Evolutionary conservation across 2,329 filamentous ascomycete species (phyloP), one percentile per base, ranked within the genome.

Genomic region (Colletotrichum eleusines): DNA sequence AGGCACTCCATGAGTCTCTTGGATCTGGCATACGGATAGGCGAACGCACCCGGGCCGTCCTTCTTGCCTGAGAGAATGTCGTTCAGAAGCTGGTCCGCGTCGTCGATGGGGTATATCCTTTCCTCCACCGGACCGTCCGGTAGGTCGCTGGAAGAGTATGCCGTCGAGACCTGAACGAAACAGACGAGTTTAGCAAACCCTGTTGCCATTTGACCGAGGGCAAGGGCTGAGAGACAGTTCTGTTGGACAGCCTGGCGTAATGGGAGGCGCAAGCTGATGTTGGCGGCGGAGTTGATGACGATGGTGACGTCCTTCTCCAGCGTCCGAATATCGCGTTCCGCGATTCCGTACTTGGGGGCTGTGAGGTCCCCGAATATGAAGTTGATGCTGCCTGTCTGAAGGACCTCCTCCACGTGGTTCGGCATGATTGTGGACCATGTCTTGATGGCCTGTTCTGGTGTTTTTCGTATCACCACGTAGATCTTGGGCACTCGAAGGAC

Each of bases 381-480:
- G 18, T 23, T 33, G 51, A 54, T 23, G 18, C 51, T 54, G 31
- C 51, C 51, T 35, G 51, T 54, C 9, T 33, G 31, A 4, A 35
- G 28, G 11, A 54, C 14, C 31, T 54, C 31, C 4, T 35, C 20
- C 5, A 54, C 20, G 20, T 54, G 51, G 8, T 54, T 54, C 26
- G 28, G 51, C 51, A 54, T 35, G 11, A n/a, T 54, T 2, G 28
- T 54, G 18, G 31, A 20, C 51, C 51, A 54, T 35, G 51, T 31
- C 9, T 54, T 18, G 20, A 54, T 54, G 31, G 51, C 51, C 51
- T 54, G 12, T n/a, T 54, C 31, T 31, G 31, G 51, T 12, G 51
- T 54, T n/a, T 54, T 54, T 14, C 51, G 51, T n/a, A 54, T 35
- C 31, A 54, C 51, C 31, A 54, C 51, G 20, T 54, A 54, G 51